These are phyloP conservation scores for Austroboletus novae-zelandiae DNA, from an alignment of 1,284 basidiomycete genomes.

Conservation along the genomic window DNA sequence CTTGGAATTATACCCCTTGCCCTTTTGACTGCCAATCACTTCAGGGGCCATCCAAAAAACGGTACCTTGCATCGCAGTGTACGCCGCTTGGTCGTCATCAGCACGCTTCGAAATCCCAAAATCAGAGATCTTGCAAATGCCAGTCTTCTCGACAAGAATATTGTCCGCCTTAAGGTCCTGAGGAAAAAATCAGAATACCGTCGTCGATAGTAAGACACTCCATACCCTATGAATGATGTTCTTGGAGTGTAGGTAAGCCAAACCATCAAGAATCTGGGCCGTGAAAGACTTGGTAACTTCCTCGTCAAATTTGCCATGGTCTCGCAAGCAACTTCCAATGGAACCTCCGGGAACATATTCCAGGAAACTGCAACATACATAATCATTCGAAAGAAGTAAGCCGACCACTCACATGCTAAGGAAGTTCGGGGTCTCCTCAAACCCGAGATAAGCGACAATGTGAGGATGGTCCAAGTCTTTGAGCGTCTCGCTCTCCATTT, in stretches of 20 bases:
- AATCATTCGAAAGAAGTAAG: slow-evolving; percentile 1
- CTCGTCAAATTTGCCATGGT: slow-evolving; percentile 92
- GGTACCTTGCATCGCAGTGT: slow-evolving; percentile 93
- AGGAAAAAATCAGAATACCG: slow-evolving; percentile 10
- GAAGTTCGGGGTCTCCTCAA: slow-evolving; percentile 88
- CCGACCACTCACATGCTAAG: slow-evolving; percentile 80
- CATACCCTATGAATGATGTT: slow-evolving; percentile 89
- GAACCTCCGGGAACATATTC: slow-evolving; percentile 99
- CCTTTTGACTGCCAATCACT: slow-evolving; percentile 79
- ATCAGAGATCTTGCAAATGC: slow-evolving; percentile 97
- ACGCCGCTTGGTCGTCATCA: slow-evolving; percentile 79
- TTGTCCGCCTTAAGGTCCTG: slow-evolving; percentile 98
- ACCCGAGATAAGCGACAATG: slow-evolving; percentile 98
- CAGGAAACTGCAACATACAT: slow-evolving; percentile 67
- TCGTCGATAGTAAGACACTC: slow-evolving; percentile 6
- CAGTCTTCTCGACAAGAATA: slow-evolving; percentile 91
- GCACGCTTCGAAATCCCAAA: slow-evolving; percentile 95
- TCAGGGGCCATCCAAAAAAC: slow-evolving; percentile 99
- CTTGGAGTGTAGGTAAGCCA: slow-evolving; percentile 91
- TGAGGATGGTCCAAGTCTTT: slow-evolving; percentile 97
- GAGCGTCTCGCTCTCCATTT: slow-evolving; percentile 92
- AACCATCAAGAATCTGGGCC: slow-evolving; percentile 85
- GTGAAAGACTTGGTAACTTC: slow-evolving; percentile 93
- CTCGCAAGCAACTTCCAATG: slow-evolving; percentile 88
- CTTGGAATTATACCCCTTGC: slow-evolving; percentile 89